Base-by-base conservation (phyloP, 352 stramenopile genomes). In the Phytopythium boreale region DNA sequence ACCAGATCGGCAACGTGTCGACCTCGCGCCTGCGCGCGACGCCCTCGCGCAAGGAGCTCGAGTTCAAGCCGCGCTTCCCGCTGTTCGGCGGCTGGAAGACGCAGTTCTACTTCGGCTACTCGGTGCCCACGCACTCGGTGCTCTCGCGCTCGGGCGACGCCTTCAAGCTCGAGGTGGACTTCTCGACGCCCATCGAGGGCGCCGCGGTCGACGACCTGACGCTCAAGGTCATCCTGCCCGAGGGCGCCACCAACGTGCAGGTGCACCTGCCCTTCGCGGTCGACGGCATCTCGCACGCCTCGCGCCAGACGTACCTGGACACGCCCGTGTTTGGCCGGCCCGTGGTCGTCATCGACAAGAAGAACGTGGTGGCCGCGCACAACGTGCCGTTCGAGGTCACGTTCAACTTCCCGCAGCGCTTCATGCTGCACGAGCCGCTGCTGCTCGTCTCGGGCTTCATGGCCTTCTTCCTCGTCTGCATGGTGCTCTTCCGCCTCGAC, bases 1-100 rank as follows among this genome's bases (percentile, higher is more conserved):
- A 97, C 75, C 83, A 95, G 72, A 97, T 97, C 57, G 89, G 89
- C 46, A 97, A 97, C 67, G 84, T 97, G 58, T 95, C 88, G 44
- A 96, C 87, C 7, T 97, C 89, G 41, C 77, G 76, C 15, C 63
- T 96, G 50, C 84, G 80, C 46, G 62, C 65, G 44, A 83, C 76
- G 55, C 62, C 66, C 24, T 74, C 79, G 44, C 67, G 82, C 46
- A 78, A 85, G 64, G 81, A 95, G 46, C 71, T 97, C 50, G 73
- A 90, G 61, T 88, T 97, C 61, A 82, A 92, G 66, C 80, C 87
- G 37, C 86, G 89, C 22, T 97, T 95, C 70, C 89, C 89, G 46
- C 67, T 97, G 51, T 96, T 97, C 60, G 89, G 89, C 51, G 89
- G 89, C 57, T 97, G 89, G 89, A 93, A 95, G 76, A 94, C 71